Base-by-base conservation (phyloP, 2,329 filamentous ascomycete genomes). In the Sclerotinia subarctica region DNA sequence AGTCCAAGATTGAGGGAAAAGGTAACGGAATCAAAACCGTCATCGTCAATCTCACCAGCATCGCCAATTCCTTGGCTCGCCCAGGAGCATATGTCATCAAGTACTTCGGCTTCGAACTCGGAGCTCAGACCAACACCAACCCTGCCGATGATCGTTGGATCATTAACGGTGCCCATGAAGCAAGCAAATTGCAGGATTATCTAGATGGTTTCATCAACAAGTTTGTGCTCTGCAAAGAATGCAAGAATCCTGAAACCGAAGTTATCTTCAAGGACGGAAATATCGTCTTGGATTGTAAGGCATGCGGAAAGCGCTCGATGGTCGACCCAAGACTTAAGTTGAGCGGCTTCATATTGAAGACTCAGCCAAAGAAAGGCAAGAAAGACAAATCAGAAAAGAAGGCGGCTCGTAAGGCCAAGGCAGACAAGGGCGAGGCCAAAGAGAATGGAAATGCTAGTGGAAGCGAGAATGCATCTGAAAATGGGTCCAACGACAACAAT, bases 21-120 rank as follows among this genome's bases (percentile, higher is more conserved):
- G 95, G 95, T 75, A 99, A 99, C 84, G 95, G 95, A 79, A 99
- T 99, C 88, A 99, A 99, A 86, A 99, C 86, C 76, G 95, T 99
- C 78, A 90, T 99, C 76, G 93, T 96, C 86, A 99, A 99, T 82
- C 83, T 99, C 79, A 92, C 89, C 86, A 96, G 92, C 79, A 93
- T 99, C 75, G 94, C 94, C 76, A 86, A 91, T 78, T 96, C 94
- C 72, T 88, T 99, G 75, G 93, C 92, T 77, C 94, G 95, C 76
- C 94, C 94, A 72, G 93, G 94, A 73, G 86, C 92, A 78, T 96
- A 97, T 80, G 88, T 99, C 79, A 98, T 99, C 89, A 99, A 99
- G 85, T 99, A 96, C 85, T 99, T 99, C 78, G 95, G 95, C 76
- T 98, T 99, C 80, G 95, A 99, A 83, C 89, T 99, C 69, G 95